A percentile compares a stretch with the other conserved stretches of the same genome.
Evolutionary conservation across 257 asterid genomes (phyloP).

Genomic region (Ajuga chamaepitys): DNA sequence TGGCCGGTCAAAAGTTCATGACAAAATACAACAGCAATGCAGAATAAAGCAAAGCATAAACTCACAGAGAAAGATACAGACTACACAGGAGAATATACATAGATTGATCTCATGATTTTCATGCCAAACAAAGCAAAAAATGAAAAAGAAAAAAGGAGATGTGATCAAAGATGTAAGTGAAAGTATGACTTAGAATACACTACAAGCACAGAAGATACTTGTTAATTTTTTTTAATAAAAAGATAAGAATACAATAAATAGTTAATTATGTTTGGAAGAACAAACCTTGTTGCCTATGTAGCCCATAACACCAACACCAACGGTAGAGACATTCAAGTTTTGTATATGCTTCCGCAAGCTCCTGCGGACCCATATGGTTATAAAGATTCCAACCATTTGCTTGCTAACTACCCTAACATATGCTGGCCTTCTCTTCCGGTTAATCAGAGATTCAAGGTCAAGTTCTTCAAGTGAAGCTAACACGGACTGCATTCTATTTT

Average conservation of each 20-base stretch:
- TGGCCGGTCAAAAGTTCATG: not conserved
- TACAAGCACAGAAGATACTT: not conserved
- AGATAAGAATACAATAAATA: not conserved
- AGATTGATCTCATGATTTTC: not conserved
- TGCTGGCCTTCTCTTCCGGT: conserved; percentile 60
- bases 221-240: not conserved
- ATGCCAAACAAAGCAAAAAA: not conserved
- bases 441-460: conserved; percentile 69
- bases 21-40: not conserved
- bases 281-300: conserved; percentile 95
- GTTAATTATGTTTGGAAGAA: conserved; percentile 15
- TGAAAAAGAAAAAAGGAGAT: not conserved
- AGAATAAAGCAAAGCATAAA: not conserved
- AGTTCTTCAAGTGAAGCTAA: conserved; percentile 52
- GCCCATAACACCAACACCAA: conserved; percentile 98
- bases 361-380: conserved; percentile 87
- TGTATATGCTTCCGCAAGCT: conserved; percentile 78
- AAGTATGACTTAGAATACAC: not conserved
- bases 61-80: not conserved
- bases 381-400: conserved; percentile 90
- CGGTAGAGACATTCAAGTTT: conserved; percentile 68
- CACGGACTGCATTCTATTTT: conserved; percentile 29
- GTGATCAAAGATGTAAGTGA: not conserved
- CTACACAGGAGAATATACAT: not conserved
- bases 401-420: conserved; percentile 90